Percentiles rank a stretch among this genome's conserved stretches.
Conservation (phyloP, 2,329 filamentous ascomycete species). For the Pseudopithomyces chartarum region DNA sequence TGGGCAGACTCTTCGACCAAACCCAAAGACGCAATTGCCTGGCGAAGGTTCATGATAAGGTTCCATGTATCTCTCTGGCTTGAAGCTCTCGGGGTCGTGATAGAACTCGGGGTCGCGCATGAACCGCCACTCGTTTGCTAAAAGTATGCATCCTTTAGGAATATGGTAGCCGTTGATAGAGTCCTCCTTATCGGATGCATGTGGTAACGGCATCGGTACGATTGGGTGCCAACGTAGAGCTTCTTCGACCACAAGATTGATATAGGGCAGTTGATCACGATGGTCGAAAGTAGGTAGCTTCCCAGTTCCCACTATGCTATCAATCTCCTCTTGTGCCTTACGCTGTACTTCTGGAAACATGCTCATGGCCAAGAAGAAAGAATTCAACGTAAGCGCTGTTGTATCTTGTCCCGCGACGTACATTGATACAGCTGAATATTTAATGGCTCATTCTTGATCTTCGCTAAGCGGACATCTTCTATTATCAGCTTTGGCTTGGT, state of each 20-base stretch:
- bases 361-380: constrained; percentile 50
- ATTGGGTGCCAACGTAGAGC: constrained; percentile 62
- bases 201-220: constrained; percentile 57
- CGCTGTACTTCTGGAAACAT: constrained; percentile 53
- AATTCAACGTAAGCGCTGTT: background rate
- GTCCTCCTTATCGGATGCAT: constrained; percentile 50
- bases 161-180: constrained; percentile 53
- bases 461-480: constrained; percentile 14
- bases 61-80: constrained; percentile 48
- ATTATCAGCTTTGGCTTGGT: constrained; percentile 19
- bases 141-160: constrained; percentile 52
- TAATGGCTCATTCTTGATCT: constrained; percentile 32
- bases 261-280: constrained; percentile 53
- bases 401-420: constrained; percentile 33
- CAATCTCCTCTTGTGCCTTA: constrained; percentile 54
- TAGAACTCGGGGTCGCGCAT: constrained; percentile 27
- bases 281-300: constrained; percentile 41
- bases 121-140: constrained; percentile 54
- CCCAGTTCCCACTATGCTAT: constrained; percentile 43
- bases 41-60: constrained; percentile 46
- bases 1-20: constrained; percentile 51
- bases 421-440: constrained; percentile 47
- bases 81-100: constrained; percentile 45
- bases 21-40: constrained; percentile 42
- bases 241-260: constrained; percentile 61